A percentile compares a stretch with the other conserved stretches of the same genome.
phyloP scores from a whole-genome alignment of 2,329 filamentous ascomycete species.

The Aureobasidium sp. region DNA sequence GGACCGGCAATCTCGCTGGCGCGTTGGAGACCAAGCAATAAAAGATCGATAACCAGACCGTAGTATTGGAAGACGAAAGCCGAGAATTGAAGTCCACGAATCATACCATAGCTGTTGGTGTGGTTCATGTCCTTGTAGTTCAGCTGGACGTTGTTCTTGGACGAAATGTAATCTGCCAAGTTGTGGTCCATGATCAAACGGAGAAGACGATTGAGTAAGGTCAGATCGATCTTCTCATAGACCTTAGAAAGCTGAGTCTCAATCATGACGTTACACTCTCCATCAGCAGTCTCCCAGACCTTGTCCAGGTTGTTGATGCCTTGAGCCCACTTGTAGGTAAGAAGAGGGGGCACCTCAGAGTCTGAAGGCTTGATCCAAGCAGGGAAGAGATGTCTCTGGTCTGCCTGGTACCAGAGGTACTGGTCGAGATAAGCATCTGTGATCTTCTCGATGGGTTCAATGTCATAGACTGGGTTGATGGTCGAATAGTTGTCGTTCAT shows the following conservation, averaged over 20 bases:
- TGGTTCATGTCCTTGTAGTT: constrained; percentile 99
- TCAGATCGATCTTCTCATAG: constrained; percentile 98
- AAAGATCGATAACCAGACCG: constrained; percentile 85
- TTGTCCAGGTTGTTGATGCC: constrained; percentile 96
- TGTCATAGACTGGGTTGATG: constrained; percentile 98
- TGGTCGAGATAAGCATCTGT: constrained; percentile 98
- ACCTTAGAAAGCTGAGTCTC: constrained; percentile 98
- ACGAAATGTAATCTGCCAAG: constrained; percentile 95
- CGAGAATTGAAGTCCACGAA: constrained; percentile 94
- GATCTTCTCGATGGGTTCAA: constrained; percentile 98
- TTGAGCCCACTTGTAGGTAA: constrained; percentile 98
- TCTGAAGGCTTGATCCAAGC: constrained; percentile 99
- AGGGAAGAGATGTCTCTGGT: constrained; percentile 93
- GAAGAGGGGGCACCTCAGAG: constrained; percentile 87
- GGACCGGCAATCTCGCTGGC: constrained; percentile 97
- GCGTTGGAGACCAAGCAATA: constrained; percentile 85
- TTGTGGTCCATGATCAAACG: constrained; percentile 99
- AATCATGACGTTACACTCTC: constrained; percentile 97
- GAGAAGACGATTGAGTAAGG: constrained; percentile 84
- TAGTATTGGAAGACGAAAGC: constrained; percentile 99
- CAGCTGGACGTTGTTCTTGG: constrained; percentile 98
- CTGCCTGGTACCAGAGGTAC: constrained; percentile 98
- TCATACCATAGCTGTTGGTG: constrained; percentile 97
- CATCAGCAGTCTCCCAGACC: constrained; percentile 89
- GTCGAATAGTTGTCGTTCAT: constrained; percentile 99